phyloP scores from a whole-genome alignment of 176 grass and related monocot genomes.

The Poa pratensis region DNA sequence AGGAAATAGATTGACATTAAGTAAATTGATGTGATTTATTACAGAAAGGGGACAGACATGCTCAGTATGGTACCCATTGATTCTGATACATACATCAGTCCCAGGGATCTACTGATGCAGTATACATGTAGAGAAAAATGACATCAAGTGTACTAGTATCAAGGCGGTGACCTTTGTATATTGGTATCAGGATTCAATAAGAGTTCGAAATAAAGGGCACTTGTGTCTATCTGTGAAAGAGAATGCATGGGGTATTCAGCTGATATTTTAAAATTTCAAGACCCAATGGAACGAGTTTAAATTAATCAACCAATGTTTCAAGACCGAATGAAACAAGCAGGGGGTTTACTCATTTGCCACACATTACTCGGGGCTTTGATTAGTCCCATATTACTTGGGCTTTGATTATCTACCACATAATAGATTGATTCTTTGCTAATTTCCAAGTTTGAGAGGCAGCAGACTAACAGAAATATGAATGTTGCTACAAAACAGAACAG shows the following conservation, averaged over 20 bases:
- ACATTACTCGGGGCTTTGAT: no score
- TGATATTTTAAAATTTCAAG: constrained; percentile 21
- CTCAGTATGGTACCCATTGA: constrained; percentile 20
- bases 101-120: not conserved
- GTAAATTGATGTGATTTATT: not conserved
- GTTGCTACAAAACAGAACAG: not conserved
- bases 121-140: not conserved
- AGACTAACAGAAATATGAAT: not conserved
- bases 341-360: no score
- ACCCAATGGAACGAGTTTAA: constrained; percentile 2
- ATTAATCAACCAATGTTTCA: not conserved
- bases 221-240: not conserved
- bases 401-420: no score
- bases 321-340: not conserved
- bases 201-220: not conserved
- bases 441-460: not conserved
- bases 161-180: constrained; percentile 11
- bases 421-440: no score
- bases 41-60: constrained; percentile 3
- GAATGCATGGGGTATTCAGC: not conserved
- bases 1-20: constrained; percentile 30
- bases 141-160: not conserved
- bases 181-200: not conserved
- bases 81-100: not conserved
- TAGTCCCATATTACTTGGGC: no score